A percentile compares a stretch with the other conserved stretches of the same genome.
Evolutionary conservation across 768 basidiomycete species (phyloP).

Genomic region (Chalciporus sphaerocephalus): DNA sequence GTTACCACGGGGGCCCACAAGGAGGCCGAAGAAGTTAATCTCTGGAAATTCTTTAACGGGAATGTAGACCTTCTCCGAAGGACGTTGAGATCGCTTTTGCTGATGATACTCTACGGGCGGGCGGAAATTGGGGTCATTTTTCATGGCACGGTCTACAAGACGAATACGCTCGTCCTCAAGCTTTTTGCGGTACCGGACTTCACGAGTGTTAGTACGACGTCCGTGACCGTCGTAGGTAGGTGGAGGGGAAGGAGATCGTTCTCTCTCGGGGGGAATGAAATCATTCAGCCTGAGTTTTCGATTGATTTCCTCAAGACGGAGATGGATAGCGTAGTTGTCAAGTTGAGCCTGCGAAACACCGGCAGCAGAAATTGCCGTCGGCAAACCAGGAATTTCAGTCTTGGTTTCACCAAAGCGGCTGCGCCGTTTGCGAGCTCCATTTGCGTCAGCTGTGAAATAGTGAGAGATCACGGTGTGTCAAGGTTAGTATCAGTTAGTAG

Average conservation of each 20-base stretch:
- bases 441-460: slow-evolving; percentile 64
- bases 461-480: slow-evolving; percentile 38
- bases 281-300: slow-evolving; percentile 91
- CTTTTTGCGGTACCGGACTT: slow-evolving; percentile 96
- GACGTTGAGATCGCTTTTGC: slow-evolving; percentile 88
- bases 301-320: slow-evolving; percentile 96
- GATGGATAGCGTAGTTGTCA: slow-evolving; percentile 95
- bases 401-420: slow-evolving; percentile 98
- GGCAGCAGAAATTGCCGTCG: slow-evolving; percentile 88
- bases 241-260: slow-evolving; percentile 93
- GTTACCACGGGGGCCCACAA: slow-evolving; percentile 97
- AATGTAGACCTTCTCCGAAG: slow-evolving; percentile 98
- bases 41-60: slow-evolving; percentile 99
- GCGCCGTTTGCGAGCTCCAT: slow-evolving; percentile 88
- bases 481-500: slow-evolving; percentile 55
- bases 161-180: slow-evolving; percentile 88
- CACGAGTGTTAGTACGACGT: slow-evolving; percentile 96
- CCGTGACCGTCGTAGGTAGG: slow-evolving; percentile 97
- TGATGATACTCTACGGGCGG: slow-evolving; percentile 96
- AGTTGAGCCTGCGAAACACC: slow-evolving; percentile 95
- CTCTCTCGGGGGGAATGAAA: slow-evolving; percentile 91
- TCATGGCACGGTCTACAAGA: slow-evolving; percentile 94
- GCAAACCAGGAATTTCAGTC: slow-evolving; percentile 86
- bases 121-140: slow-evolving; percentile 96
- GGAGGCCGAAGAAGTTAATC: slow-evolving; percentile 98